A percentile compares a stretch with the other conserved stretches of the same genome.
phyloP scores from a whole-genome alignment of 73 alveolate species.

The Symbiodinium natans region DNA sequence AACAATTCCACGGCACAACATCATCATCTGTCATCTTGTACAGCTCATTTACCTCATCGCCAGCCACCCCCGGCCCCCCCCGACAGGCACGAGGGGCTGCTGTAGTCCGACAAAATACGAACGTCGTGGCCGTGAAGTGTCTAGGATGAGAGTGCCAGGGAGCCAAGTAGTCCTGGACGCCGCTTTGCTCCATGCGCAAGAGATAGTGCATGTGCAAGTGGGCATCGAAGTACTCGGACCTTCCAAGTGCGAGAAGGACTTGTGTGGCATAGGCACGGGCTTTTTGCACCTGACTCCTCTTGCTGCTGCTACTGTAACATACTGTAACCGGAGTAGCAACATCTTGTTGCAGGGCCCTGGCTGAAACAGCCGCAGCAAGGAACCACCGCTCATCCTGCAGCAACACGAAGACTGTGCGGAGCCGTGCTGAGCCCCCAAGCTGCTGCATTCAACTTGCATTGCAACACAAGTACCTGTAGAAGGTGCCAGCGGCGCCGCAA shows the following conservation, averaged over 20 bases:
- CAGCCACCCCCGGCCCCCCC: not conserved
- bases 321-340: no score
- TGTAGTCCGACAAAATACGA: no score
- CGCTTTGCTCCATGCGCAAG: slow-evolving; percentile 66
- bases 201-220: slow-evolving; percentile 87
- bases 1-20: slow-evolving; percentile 1
- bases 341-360: not conserved
- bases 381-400: slow-evolving; percentile 83
- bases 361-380: slow-evolving; percentile 76
- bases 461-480: not conserved
- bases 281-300: no score
- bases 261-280: no score
- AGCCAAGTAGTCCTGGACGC: slow-evolving; percentile 77
- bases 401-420: no score
- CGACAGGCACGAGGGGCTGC: no score
- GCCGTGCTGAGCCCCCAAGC: not conserved
- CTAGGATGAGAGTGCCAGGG: no score
- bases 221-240: slow-evolving; percentile 94
- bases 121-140: no score
- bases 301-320: no score
- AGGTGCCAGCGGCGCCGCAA: not conserved
- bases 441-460: not conserved
- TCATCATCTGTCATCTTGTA: slow-evolving; percentile 93
- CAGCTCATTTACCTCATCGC: slow-evolving; percentile 52
- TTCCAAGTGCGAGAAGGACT: no score